Percentiles rank a stretch among this genome's conserved stretches.
phyloP scores from a whole-genome alignment of 1,284 basidiomycete genomes.

The Tetrapyrgos nigripes region DNA sequence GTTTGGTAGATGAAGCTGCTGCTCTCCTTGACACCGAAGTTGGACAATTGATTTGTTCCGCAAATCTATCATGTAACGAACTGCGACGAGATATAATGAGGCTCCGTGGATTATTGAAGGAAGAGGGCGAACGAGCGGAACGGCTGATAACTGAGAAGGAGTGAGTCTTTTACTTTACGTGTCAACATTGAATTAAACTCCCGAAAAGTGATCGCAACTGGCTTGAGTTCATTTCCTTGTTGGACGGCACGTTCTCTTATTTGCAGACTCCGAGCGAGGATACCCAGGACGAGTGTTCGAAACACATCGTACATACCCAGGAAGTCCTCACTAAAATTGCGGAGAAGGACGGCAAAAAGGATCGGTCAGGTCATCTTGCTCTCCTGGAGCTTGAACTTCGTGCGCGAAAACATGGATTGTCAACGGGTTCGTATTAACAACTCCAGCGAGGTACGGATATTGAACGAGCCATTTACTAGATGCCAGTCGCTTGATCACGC shows the following conservation, averaged over 20 bases:
- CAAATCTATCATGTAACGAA: constrained; percentile 78
- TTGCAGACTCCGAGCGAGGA: constrained; percentile 35
- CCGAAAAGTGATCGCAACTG: constrained; percentile 80
- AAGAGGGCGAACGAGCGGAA: constrained; percentile 67
- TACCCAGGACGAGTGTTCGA: constrained; percentile 38
- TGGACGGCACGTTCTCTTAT: constrained; percentile 68
- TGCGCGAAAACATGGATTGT: constrained; percentile 51
- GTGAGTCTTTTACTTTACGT: constrained; percentile 44
- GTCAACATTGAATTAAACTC: not conserved
- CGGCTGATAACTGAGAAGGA: constrained; percentile 61
- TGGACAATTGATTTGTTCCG: constrained; percentile 69
- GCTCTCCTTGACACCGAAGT: constrained; percentile 72
- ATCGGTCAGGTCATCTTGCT: constrained; percentile 76
- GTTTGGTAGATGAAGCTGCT: constrained; percentile 72
- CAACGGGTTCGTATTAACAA: constrained; percentile 43
- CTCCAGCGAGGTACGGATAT: constrained; percentile 9
- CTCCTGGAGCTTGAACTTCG: constrained; percentile 75
- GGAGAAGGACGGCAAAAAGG: constrained; percentile 67
- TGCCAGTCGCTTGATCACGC: constrained; percentile 44
- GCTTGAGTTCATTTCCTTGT: constrained; percentile 78
- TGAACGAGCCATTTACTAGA: constrained; percentile 40
- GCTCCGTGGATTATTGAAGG: constrained; percentile 54
- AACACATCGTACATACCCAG: constrained; percentile 51
- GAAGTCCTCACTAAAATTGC: constrained; percentile 63
- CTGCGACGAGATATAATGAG: constrained; percentile 74